Percentiles rank a stretch among this genome's conserved stretches.
These are phyloP conservation scores for Pseudocercospora fijiensis DNA, from an alignment of 2,329 filamentous ascomycete species.

Conservation along the genomic window DNA sequence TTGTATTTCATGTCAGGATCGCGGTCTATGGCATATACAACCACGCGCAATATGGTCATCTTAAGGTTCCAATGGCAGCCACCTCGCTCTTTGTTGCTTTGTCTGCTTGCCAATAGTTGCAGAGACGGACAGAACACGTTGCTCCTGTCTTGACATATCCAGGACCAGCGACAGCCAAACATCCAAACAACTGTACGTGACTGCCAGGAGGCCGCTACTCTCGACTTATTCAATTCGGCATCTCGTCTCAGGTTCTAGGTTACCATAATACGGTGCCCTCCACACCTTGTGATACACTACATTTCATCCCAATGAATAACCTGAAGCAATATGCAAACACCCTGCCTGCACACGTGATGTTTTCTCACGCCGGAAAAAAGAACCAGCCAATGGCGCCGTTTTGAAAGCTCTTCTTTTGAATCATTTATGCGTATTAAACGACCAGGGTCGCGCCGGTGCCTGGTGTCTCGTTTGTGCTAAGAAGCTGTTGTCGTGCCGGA, in stretches of 20 bases:
- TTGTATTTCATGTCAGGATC: not conserved
- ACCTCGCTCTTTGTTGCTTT: not conserved
- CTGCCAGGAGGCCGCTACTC: not conserved
- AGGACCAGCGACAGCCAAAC: not conserved
- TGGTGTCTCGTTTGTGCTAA: constrained; percentile 7
- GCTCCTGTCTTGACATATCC: not conserved
- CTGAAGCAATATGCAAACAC: not conserved
- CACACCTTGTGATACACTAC: not conserved
- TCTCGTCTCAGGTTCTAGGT: constrained; percentile 1
- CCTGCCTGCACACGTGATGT: not conserved
- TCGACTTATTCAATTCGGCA: not conserved
- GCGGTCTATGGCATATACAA: too few relatives aligned
- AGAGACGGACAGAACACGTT: not conserved
- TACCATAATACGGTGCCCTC: not conserved
- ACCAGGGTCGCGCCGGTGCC: not conserved
- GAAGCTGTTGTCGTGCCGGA: constrained; percentile 28
- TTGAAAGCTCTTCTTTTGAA: not conserved
- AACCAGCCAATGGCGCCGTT: not conserved
- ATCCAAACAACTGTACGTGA: not conserved
- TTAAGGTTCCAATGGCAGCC: too few relatives aligned
- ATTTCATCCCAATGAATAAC: not conserved
- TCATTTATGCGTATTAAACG: constrained; percentile 3
- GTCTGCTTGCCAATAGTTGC: not conserved
- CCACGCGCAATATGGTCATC: too few relatives aligned
- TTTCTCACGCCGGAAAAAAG: not conserved